Percentiles rank a stretch among this genome's conserved stretches.
phyloP scores from a whole-genome alignment of 2,329 filamentous ascomycete species.

The Aspergillus carbonarius region DNA sequence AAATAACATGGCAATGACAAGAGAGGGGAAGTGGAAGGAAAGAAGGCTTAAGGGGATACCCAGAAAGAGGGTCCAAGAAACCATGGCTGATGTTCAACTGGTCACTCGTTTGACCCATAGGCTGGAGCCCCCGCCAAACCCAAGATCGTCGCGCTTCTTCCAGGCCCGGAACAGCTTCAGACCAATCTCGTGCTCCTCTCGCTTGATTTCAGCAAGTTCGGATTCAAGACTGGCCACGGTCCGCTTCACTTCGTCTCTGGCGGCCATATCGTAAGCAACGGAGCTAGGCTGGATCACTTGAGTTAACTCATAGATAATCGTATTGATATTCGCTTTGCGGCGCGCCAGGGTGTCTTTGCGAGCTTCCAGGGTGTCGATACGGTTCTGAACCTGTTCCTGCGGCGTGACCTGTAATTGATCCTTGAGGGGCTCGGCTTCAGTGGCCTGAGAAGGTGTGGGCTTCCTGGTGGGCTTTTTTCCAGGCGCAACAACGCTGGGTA shows the following conservation, averaged over 20 bases:
- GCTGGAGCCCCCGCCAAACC: conserved; percentile 52
- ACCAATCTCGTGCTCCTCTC: conserved; percentile 76
- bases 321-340: conserved; percentile 69
- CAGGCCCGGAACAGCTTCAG: conserved; percentile 71
- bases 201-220: conserved; percentile 70
- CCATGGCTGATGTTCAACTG: conserved; percentile 43
- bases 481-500: conserved; percentile 31
- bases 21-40: background rate
- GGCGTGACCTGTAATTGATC: conserved; percentile 62
- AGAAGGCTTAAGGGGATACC: conserved; percentile 9
- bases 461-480: conserved; percentile 41
- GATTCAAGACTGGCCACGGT: conserved; percentile 66
- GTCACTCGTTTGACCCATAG: conserved; percentile 80
- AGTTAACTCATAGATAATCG: conserved; percentile 73
- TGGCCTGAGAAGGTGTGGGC: conserved; percentile 41
- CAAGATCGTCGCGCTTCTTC: conserved; percentile 69
- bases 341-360: conserved; percentile 65
- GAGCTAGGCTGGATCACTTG: conserved; percentile 71
- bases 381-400: conserved; percentile 61
- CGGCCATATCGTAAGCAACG: conserved; percentile 65
- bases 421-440: conserved; percentile 44
- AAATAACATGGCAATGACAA: background rate
- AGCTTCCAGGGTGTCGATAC: conserved; percentile 66
- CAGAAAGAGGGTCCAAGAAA: conserved; percentile 9
- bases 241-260: conserved; percentile 54